Evolutionary conservation across 2,329 filamentous ascomycete species (phyloP), one percentile per base, ranked within the genome.

Genomic region (Ploettnerulaceae sp.): DNA sequence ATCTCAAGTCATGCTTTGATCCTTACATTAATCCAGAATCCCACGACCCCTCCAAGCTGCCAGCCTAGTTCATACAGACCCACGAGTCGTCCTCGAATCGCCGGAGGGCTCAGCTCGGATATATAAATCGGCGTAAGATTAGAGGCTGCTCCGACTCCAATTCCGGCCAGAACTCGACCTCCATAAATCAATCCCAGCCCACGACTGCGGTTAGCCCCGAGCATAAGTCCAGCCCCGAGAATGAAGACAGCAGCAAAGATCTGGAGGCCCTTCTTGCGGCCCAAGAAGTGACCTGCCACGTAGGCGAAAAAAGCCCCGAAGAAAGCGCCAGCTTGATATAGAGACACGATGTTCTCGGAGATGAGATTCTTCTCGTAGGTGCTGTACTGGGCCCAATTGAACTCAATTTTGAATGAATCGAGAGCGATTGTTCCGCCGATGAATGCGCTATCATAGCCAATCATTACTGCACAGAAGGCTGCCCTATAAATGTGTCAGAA

Each of bases 291-390:
- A 28, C 76, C 80, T 28, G 78, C 74, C 7, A 69, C 73, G 57
- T 85, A 89, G 47, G 81, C 84, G 50, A 77, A 74, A 25, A 88
- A 68, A 9, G 82, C 79, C 39, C 87, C 86, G 57, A 91, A 90
- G 70, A 93, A 90, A 51, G 86, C 86, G 48, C 86, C 86, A 8
- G 86, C 87, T 66, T 91, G 87, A 67, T 88, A 90, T 41, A 84
- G 76, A 18, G 83, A 89, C 38, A 89, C 86, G 52, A 90, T 89
- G 65, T 90, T 91, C 58, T 82, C 72, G 59, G 81, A 81, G 39
- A 85, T 69, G 3, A 85, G 66, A 22, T 80, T 74, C 18, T 80
- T 67, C 17, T 76, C 60, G 3, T 58, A 45, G 0, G 62, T 44
- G 1, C 37, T 3, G 62, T 65, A 67, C 83, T 76, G 38, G 2